A percentile compares a stretch with the other conserved stretches of the same genome.
These are phyloP conservation scores for Coleophoma crateriformis DNA, from an alignment of 2,329 filamentous ascomycete species.

Conservation along the genomic window DNA sequence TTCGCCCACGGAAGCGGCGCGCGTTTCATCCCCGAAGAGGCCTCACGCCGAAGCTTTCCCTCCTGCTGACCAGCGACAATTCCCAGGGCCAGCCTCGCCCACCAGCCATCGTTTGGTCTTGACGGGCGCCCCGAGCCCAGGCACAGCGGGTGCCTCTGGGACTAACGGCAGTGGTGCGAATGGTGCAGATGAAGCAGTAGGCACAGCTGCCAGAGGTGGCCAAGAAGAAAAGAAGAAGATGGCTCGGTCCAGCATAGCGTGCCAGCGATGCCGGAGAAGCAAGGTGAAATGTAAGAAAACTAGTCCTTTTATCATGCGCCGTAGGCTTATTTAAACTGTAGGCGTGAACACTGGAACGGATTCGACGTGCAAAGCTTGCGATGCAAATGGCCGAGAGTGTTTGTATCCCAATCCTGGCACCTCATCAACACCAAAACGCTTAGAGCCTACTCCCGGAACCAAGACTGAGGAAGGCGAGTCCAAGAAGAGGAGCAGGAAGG, in stretches of 20 bases:
- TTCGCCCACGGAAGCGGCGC: conserved; percentile 13
- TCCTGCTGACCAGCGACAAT: conserved; percentile 14
- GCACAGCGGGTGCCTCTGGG: conserved; percentile 7
- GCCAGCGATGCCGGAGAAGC: conserved; percentile 67
- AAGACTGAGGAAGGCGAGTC: conserved; percentile 35
- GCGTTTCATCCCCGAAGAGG: conserved; percentile 25
- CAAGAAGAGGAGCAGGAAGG: conserved; percentile 32
- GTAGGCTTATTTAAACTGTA: conserved; percentile 2
- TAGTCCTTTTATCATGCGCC: too few species aligned
- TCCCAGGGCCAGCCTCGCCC: conserved; percentile 24
- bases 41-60: conserved; percentile 26
- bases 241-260: conserved; percentile 77
- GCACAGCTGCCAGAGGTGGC: conserved; percentile 25
- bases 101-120: conserved; percentile 15
- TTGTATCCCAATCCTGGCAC: conserved; percentile 55
- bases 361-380: conserved; percentile 69
- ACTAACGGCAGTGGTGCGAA: background rate
- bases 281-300: conserved; percentile 73
- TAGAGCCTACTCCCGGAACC: conserved; percentile 20
- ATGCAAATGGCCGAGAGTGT: conserved; percentile 66
- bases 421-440: conserved; percentile 21
- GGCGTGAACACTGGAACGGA: conserved; percentile 61
- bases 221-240: conserved; percentile 39
- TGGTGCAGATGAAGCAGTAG: conserved; percentile 19
- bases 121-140: conserved; percentile 15